Base-by-base conservation (phyloP, 2,329 filamentous ascomycete genomes). In the Talaromyces sp. region DNA sequence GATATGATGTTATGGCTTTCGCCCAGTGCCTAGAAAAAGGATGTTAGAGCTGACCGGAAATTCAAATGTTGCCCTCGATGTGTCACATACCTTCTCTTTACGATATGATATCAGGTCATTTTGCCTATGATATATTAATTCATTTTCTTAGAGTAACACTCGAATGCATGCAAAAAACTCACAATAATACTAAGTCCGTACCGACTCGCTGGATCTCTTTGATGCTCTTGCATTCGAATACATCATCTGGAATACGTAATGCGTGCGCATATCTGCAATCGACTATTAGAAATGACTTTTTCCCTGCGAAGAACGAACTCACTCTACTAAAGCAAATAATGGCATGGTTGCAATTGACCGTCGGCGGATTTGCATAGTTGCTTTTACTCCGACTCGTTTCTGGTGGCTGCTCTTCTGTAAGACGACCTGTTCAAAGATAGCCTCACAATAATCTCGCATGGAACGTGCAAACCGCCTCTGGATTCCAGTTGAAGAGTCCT, bases 71-170 rank as follows among this genome's bases (percentile, higher is more conserved):
- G 14, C 17, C 4, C 19, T 22, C 11, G 20, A 14, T 3, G 44
- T 13, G 3, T 24, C 4, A 22, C 44, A 19, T 37, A 47, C 44
- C 19, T 47, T 17, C 19, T 47, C 44, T 22, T 36, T 47, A 3
- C 32, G 20, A 19, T 47, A 47, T 5, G 44, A 47, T 10, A 47
- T n/a, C 35, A 47, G 35, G 19, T 47, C 44, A 19, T 47, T 45
- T 45, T 45, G 42, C 27, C 42, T 45, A 14, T 9, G 10, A 32
- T 11, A 16, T 14, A 13, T 45, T 6, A 45, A 11, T 4, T 19
- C 3, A 11, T 4, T 20, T 5, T 11, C 5, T 40, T 11, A 5
- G 10, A 11, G 4, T 16, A 19, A 27, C 9, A 4, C 9, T 9
- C 9, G 9, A 27, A 27, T 27, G 24, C 9, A 5, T 27, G 24